phyloP scores from a whole-genome alignment of 768 basidiomycete genomes.

The Rhizopogon rudus region DNA sequence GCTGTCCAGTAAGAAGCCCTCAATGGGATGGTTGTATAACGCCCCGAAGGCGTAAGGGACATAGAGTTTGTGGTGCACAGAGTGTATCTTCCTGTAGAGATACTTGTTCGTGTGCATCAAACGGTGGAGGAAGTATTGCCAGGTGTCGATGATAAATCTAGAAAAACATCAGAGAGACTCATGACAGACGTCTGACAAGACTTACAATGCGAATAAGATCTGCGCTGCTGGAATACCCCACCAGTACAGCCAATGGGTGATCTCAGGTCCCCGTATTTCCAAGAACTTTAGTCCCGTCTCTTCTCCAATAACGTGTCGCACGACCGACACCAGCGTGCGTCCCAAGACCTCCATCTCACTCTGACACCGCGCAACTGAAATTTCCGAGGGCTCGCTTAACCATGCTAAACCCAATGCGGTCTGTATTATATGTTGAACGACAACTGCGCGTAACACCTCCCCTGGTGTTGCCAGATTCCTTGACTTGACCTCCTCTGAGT shows the following conservation, averaged over 20 bases:
- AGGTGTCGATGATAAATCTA: constrained; percentile 93
- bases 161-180: not conserved
- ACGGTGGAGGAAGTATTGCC: constrained; percentile 97
- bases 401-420: constrained; percentile 68
- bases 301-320: constrained; percentile 37
- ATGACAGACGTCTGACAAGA: constrained; percentile 14
- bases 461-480: constrained; percentile 69
- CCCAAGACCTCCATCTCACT: constrained; percentile 38
- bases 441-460: constrained; percentile 75
- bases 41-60: constrained; percentile 97
- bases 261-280: constrained; percentile 29
- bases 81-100: constrained; percentile 89
- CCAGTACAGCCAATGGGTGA: constrained; percentile 80
- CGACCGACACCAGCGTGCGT: constrained; percentile 33
- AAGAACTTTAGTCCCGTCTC: constrained; percentile 33
- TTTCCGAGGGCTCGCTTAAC: constrained; percentile 42
- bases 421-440: constrained; percentile 85
- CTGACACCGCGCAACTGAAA: constrained; percentile 34
- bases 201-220: constrained; percentile 79
- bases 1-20: constrained; percentile 88
- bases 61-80: constrained; percentile 92
- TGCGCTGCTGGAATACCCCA: constrained; percentile 81
- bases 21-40: constrained; percentile 95
- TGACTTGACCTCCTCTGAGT: constrained; percentile 69
- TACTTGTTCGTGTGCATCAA: constrained; percentile 87